These are phyloP conservation scores for Conticribra guillardii DNA, from an alignment of 108 stramenopile species.

Conservation along the genomic window DNA sequence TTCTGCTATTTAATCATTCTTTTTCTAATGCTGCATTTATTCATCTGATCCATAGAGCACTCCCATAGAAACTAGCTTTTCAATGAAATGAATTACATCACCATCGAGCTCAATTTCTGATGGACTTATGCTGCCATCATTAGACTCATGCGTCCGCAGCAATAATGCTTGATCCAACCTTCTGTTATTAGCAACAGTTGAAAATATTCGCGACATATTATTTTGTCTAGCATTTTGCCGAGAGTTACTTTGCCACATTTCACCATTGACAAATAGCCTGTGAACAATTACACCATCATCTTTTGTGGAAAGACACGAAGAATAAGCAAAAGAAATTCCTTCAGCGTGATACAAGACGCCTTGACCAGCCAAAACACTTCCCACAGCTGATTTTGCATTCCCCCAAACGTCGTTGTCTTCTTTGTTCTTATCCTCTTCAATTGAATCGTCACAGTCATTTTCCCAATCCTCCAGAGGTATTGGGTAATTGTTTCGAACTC, in stretches of 20 bases:
- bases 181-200: constrained; percentile 43
- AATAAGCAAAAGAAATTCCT: constrained; percentile 79
- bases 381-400: constrained; percentile 34
- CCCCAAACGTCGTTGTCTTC: constrained; percentile 45
- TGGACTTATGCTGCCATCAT: no score
- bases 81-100: constrained; percentile 25
- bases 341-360: constrained; percentile 69
- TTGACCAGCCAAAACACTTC: constrained; percentile 40
- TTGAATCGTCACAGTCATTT: background rate
- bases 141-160: no score
- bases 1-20: no score
- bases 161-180: constrained; percentile 20
- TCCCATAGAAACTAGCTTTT: constrained; percentile 38
- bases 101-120: background rate
- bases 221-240: background rate
- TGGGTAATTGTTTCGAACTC: constrained; percentile 56
- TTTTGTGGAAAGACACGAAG: constrained; percentile 26
- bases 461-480: constrained; percentile 35
- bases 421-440: constrained; percentile 29
- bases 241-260: constrained; percentile 39
- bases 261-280: constrained; percentile 62
- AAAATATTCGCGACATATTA: constrained; percentile 7
- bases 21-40: no score
- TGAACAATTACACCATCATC: constrained; percentile 6
- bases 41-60: constrained; percentile 40